Percentiles rank a stretch among this genome's conserved stretches.
phyloP scores from a whole-genome alignment of 1,284 basidiomycete genomes.

The Pseudozyma hubeiensis region DNA sequence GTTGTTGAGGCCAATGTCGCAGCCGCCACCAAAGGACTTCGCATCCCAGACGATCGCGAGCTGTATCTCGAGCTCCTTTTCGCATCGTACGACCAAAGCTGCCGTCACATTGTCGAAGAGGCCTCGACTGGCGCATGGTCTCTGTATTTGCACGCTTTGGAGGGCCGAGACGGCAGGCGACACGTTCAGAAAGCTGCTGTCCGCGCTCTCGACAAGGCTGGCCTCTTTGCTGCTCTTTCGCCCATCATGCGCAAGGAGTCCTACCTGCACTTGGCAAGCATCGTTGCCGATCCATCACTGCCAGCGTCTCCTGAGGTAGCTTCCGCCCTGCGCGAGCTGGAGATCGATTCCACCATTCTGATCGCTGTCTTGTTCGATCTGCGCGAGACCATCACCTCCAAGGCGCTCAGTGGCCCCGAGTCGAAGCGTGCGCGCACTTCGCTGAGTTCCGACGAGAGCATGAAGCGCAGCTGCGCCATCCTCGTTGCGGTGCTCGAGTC shows the following conservation, averaged over 20 bases:
- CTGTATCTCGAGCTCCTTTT: slow-evolving; percentile 73
- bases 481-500: slow-evolving; percentile 76
- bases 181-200: slow-evolving; percentile 47
- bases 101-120: slow-evolving; percentile 73
- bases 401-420: slow-evolving; percentile 71
- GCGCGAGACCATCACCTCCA: slow-evolving; percentile 71
- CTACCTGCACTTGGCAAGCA: slow-evolving; percentile 71
- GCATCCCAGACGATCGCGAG: slow-evolving; percentile 27
- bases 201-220: slow-evolving; percentile 71
- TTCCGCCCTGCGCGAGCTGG: slow-evolving; percentile 48
- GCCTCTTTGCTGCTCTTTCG: slow-evolving; percentile 73
- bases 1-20: slow-evolving; percentile 59
- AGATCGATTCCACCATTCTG: slow-evolving; percentile 71
- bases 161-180: slow-evolving; percentile 20
- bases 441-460: slow-evolving; percentile 41
- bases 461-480: slow-evolving; percentile 48
- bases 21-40: slow-evolving; percentile 16
- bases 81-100: slow-evolving; percentile 72
- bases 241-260: slow-evolving; percentile 74
- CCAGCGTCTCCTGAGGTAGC: slow-evolving; percentile 40
- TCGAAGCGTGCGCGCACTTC: slow-evolving; percentile 49
- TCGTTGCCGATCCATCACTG: slow-evolving; percentile 47
- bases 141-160: slow-evolving; percentile 36
- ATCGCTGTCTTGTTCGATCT: slow-evolving; percentile 75
- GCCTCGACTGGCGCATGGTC: slow-evolving; percentile 69